Conservation (phyloP, 2,329 filamentous ascomycete species). For the Aspergillus vadensis region DNA sequence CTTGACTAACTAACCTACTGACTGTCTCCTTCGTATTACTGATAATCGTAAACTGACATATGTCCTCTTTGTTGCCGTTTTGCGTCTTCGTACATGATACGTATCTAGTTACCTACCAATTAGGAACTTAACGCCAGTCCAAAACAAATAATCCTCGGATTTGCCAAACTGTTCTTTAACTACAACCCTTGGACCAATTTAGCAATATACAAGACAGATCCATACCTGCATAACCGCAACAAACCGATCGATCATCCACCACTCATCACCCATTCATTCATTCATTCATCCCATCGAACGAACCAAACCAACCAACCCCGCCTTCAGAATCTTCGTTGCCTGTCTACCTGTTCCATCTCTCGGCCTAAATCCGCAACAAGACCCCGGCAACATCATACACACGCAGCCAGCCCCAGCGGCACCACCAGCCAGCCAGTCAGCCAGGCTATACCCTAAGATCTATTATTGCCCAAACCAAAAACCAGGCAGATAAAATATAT, state of each 20-base stretch:
- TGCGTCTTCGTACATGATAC: neutral
- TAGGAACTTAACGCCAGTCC: neutral
- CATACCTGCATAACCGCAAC: neutral
- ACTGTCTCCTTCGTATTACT: neutral
- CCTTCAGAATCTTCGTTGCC: neutral
- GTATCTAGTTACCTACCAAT: neutral
- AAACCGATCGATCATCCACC: constrained; percentile 1
- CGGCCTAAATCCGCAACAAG: neutral
- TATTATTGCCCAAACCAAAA: neutral
- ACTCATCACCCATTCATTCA: too few relatives aligned
- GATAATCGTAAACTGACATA: neutral
- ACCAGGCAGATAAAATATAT: neutral
- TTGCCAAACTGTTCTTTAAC: neutral
- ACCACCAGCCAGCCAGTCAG: neutral
- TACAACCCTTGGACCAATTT: neutral
- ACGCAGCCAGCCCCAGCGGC: constrained; percentile 1
- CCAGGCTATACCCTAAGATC: neutral
- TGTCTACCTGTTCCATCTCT: neutral
- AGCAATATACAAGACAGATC: neutral
- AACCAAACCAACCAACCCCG: neutral
- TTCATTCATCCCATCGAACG: too few relatives aligned
- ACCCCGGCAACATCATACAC: neutral
- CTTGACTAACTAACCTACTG: neutral
- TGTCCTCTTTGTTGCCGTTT: neutral
- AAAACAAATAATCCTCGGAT: neutral